Conservation (phyloP, 352 stramenopile genomes). For the Phytophthora foliorum region DNA sequence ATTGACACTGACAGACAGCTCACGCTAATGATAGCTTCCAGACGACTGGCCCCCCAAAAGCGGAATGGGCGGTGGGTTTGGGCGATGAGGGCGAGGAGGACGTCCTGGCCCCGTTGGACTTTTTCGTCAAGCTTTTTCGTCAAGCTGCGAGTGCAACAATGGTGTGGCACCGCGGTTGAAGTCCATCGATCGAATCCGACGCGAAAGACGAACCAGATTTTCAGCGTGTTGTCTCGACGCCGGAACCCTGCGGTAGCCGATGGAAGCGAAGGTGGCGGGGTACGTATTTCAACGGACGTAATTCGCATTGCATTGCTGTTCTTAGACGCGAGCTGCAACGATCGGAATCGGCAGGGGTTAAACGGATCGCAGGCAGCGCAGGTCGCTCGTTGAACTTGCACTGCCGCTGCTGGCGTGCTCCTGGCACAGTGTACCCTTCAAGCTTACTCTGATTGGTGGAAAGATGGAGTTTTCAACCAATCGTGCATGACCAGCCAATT, state of each 20-base stretch:
- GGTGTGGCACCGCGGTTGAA: constrained; percentile 3
- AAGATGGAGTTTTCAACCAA: neutral
- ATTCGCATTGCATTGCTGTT: neutral
- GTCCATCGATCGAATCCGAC: constrained; percentile 3
- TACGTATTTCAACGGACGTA: neutral
- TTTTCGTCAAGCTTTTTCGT: constrained; percentile 40
- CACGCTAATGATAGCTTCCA: constrained; percentile 47
- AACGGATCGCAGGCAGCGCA: constrained; percentile 20
- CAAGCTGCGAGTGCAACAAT: constrained; percentile 37
- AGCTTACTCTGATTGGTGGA: constrained; percentile 23
- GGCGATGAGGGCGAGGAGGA: constrained; percentile 43
- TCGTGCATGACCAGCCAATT: constrained; percentile 18
- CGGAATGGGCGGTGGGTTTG: constrained; percentile 26
- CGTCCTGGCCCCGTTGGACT: constrained; percentile 32
- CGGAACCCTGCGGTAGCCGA: constrained; percentile 18
- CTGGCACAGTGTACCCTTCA: constrained; percentile 42
- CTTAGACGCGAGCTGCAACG: neutral
- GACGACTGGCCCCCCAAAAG: constrained; percentile 24
- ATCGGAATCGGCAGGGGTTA: constrained; percentile 13
- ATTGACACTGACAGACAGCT: constrained; percentile 36
- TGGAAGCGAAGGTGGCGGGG: neutral
- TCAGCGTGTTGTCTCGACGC: constrained; percentile 2
- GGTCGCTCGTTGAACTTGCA: constrained; percentile 44
- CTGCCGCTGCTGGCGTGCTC: constrained; percentile 33
- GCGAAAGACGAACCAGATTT: constrained; percentile 40